These are phyloP conservation scores for Boletus tylopilopsis DNA, from an alignment of 768 basidiomycete genomes.

Conservation along the genomic window DNA sequence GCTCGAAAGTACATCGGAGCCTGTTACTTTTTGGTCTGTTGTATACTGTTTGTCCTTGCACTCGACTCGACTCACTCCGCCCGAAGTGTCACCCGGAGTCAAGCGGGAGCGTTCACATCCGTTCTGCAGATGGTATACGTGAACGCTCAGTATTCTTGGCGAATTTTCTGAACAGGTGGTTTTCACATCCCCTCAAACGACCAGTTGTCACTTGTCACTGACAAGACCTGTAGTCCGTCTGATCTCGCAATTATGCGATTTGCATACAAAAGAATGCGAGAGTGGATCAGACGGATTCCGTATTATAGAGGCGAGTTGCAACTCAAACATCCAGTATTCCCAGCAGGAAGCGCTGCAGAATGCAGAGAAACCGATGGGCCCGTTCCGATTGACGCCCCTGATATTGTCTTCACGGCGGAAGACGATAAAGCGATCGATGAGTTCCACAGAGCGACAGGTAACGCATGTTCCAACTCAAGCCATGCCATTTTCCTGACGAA, in stretches of 20 bases:
- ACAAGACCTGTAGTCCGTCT: constrained; percentile 12
- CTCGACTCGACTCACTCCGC: background rate
- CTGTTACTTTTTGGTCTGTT: constrained; percentile 30
- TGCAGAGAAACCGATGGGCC: constrained; percentile 18
- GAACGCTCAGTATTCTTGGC: constrained; percentile 42
- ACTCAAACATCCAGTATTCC: constrained; percentile 12
- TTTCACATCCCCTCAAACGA: background rate
- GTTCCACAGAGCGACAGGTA: constrained; percentile 23
- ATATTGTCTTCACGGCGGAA: constrained; percentile 31
- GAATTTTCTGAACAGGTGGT: constrained; percentile 44
- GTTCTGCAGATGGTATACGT: constrained; percentile 37
- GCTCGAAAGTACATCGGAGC: constrained; percentile 13
- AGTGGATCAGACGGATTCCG: constrained; percentile 38
- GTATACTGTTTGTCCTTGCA: background rate
- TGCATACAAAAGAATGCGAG: constrained; percentile 26
- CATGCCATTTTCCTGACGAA: background rate
- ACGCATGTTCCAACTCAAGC: background rate
- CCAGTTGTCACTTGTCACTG: background rate
- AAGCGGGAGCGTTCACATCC: constrained; percentile 45
- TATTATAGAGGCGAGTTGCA: constrained; percentile 34
- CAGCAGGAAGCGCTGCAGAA: constrained; percentile 26
- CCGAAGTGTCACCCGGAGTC: constrained; percentile 36
- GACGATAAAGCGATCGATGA: constrained; percentile 34
- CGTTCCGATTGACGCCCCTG: constrained; percentile 23
- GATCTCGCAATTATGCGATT: constrained; percentile 27